Evolutionary conservation across 495 filamentous ascomycete species (phyloP).

Genomic region (Articulospora tetracladia): DNA sequence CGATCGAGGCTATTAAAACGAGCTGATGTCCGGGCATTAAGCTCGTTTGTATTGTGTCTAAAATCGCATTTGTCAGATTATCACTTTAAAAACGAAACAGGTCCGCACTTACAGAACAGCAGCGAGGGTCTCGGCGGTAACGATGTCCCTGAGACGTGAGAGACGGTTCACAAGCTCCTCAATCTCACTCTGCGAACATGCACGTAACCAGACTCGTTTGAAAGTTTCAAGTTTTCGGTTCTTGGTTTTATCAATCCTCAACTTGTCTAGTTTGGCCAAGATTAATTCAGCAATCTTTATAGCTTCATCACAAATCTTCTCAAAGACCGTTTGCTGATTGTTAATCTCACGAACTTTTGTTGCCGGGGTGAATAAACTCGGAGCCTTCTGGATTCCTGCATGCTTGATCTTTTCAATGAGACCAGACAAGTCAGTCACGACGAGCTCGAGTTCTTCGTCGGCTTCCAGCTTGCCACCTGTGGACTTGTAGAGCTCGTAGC

Average conservation of each 20-base stretch:
- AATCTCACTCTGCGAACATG: not conserved
- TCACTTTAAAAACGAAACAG: not conserved
- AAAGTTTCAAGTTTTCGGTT: slow-evolving; percentile 1
- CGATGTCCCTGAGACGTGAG: not conserved
- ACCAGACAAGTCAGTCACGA: slow-evolving; percentile 8
- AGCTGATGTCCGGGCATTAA: not conserved
- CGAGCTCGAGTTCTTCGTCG: slow-evolving; percentile 22
- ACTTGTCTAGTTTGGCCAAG: not conserved
- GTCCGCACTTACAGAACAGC: not conserved
- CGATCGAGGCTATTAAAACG: not conserved
- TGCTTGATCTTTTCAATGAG: not conserved
- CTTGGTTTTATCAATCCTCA: not conserved
- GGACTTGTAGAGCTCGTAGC: slow-evolving; percentile 27
- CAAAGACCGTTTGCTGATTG: not conserved
- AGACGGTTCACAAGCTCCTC: not conserved
- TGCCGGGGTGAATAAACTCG: not conserved
- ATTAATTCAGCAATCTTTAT: slow-evolving; percentile 1
- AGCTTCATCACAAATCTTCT: not conserved
- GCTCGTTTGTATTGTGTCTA: not conserved
- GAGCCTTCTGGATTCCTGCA: not conserved
- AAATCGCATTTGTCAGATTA: not conserved
- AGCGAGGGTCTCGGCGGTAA: not conserved
- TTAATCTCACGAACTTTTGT: not conserved
- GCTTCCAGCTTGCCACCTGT: slow-evolving; percentile 22
- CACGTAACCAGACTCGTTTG: not conserved